These are phyloP conservation scores for Protea cynaroides DNA, from an alignment of 164 flowering plant genomes.

Conservation along the genomic window DNA sequence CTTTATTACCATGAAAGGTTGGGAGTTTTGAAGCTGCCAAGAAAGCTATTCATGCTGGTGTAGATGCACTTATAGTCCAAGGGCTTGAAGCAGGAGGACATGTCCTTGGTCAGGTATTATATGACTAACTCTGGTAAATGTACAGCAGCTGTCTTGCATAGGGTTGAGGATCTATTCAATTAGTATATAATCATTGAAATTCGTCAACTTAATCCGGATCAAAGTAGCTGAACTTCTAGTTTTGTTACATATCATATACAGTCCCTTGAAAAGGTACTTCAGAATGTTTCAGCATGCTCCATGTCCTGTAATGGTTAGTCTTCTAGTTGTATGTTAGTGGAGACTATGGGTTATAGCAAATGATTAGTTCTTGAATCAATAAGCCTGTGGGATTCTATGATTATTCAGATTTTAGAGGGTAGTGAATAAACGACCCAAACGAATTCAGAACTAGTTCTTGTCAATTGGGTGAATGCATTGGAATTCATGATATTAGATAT, in stretches of 20 bases:
- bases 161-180: not conserved
- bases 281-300: not conserved
- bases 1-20: constrained; percentile 38
- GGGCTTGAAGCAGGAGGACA: constrained; percentile 97
- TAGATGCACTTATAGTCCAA: constrained; percentile 92
- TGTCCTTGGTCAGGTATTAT: constrained; percentile 73
- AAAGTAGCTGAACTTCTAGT: not conserved
- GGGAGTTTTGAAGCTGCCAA: constrained; percentile 67
- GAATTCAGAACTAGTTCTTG: no score
- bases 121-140: not conserved
- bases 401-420: no score
- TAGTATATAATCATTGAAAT: not conserved
- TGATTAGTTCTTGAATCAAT: not conserved
- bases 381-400: no score
- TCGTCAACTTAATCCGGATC: not conserved
- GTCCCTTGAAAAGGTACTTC: not conserved
- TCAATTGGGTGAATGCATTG: no score
- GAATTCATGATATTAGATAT: not conserved
- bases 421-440: no score
- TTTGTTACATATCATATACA: not conserved
- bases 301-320: not conserved
- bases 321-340: not conserved
- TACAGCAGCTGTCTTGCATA: not conserved
- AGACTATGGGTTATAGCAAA: no score
- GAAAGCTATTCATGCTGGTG: constrained; percentile 59